Evolutionary conservation across 306 rosid species (phyloP).

Genomic region (Sophora flavescens): DNA sequence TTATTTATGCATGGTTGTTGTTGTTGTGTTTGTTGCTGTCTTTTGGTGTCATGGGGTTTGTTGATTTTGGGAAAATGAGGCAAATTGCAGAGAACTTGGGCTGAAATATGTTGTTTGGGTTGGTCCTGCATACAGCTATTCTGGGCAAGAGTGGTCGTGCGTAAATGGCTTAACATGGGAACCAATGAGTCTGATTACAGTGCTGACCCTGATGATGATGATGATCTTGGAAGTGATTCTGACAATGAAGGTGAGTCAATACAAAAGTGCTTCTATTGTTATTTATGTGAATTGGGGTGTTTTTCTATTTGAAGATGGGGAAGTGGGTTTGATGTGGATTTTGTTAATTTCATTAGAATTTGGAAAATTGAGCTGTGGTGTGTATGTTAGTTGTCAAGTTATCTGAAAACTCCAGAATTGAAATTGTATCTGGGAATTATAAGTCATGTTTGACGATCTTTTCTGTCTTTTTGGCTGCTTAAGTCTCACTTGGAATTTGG

Average conservation of each 20-base stretch:
- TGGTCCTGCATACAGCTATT: conserved; percentile 91
- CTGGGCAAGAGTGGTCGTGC: conserved; percentile 82
- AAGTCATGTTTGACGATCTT: conserved; percentile 3
- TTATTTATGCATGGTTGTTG: conserved; percentile 18
- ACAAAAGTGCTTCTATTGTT: not conserved
- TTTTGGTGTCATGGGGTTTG: conserved; percentile 46
- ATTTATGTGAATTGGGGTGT: not conserved
- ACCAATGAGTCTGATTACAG: conserved; percentile 80
- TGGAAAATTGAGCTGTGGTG: conserved; percentile 23
- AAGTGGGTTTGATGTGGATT: not conserved
- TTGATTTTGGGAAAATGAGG: conserved; percentile 61
- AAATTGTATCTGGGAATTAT: conserved; percentile 12
- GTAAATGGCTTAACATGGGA: conserved; percentile 91
- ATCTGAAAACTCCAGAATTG: conserved; percentile 15
- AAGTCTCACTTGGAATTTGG: conserved; percentile 43
- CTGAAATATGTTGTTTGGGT: conserved; percentile 95
- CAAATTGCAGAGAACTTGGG: conserved; percentile 78
- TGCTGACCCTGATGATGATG: conserved; percentile 79
- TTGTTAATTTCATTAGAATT: conserved; percentile 41
- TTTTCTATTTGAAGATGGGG: not conserved
- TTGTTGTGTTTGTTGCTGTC: conserved; percentile 8
- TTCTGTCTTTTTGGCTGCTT: conserved; percentile 33
- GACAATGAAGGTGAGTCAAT: conserved; percentile 59
- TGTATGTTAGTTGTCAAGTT: conserved; percentile 18
- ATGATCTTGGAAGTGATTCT: conserved; percentile 50